Evolutionary conservation across 208 protist genomes (phyloP), one percentile per base, ranked within the genome.

Genomic region (Leishmania gerbilli): DNA sequence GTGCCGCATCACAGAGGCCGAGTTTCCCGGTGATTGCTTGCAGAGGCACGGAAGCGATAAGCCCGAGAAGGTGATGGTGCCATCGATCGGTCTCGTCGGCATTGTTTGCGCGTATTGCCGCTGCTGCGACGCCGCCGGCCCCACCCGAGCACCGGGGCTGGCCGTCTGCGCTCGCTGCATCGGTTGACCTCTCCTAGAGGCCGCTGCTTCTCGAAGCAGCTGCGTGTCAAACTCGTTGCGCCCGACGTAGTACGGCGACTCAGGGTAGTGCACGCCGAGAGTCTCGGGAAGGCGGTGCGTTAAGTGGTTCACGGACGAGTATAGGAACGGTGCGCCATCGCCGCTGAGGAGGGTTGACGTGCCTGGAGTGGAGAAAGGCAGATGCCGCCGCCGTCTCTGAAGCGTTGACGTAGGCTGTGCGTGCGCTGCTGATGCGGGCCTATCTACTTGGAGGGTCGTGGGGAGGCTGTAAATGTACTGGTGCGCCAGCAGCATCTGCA

Each of bases 141-240:
- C 19, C n/a, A 8, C 31, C n/a, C 24, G n/a, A 31, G 34, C 34
- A 17, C 49, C 31, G 21, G 53, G 1, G n/a, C 42, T 2, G n/a
- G 76, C 76, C 3, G 64, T 45, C 40, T 62, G 64, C 49, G 45
- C 49, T 37, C 76, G 40, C 7, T 62, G 19, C 17, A n/a, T 62
- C 34, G 53, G 31, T 27, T n/a, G 47, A 21, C 17, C 53, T 13
- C 13, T 17, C n/a, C 31, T 34, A n/a, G 72, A 56, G 31, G 51
- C 17, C 53, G 17, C 40, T 19, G 72, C 42, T 55, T 71, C 68
- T 37, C 71, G 64, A 49, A 24, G 37, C 42, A 81, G 78, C 71
- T 87, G 75, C 27, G 13, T 24, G 68, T 83, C 79, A 42, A 83
- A 83, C 58, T 64, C 74, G 69, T 87, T 87, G 67, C 64, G 68